phyloP scores from a whole-genome alignment of 2,329 filamentous ascomycete species.

The Hypocreales sp. region DNA sequence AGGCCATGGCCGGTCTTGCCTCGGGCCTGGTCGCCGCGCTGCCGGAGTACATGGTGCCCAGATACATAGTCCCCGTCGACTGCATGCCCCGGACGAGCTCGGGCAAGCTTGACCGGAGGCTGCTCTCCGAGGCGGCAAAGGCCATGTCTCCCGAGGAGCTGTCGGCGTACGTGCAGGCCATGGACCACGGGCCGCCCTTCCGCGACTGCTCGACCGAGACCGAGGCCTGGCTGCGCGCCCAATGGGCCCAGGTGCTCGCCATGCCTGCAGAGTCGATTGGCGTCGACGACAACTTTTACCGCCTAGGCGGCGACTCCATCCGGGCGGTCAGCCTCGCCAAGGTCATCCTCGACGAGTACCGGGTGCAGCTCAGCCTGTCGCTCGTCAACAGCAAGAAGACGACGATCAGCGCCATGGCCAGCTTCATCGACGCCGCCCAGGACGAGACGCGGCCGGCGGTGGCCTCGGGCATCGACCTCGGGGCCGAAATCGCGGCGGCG shows the following conservation, averaged over 20 bases:
- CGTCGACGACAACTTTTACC: slow-evolving; percentile 6
- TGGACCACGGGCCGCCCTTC: neutral
- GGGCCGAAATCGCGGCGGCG: neutral
- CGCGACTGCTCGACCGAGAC: slow-evolving; percentile 2
- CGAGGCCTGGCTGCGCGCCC: slow-evolving; percentile 6
- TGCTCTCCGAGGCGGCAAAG: neutral
- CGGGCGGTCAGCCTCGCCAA: slow-evolving; percentile 1
- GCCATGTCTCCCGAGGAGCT: slow-evolving; percentile 1
- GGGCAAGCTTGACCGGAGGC: slow-evolving; percentile 3
- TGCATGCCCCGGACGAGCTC: slow-evolving; percentile 15
- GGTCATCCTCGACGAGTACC: neutral
- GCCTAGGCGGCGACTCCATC: slow-evolving; percentile 6
- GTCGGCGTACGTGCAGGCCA: neutral
- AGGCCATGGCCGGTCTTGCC: neutral
- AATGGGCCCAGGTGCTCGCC: slow-evolving; percentile 6
- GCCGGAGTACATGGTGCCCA: slow-evolving; percentile 24
- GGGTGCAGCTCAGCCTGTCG: neutral
- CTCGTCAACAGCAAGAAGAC: slow-evolving; percentile 1
- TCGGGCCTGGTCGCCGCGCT: slow-evolving; percentile 1
- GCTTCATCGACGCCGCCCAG: neutral
- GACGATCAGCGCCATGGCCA: slow-evolving; percentile 1
- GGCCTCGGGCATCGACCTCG: neutral
- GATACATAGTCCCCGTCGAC: slow-evolving; percentile 20
- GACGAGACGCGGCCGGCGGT: neutral
- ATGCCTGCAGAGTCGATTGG: slow-evolving; percentile 3